Base-by-base conservation (phyloP, 225 moss, liverwort and hornwort species). In the Bryoerythrophyllum caledonicum region DNA sequence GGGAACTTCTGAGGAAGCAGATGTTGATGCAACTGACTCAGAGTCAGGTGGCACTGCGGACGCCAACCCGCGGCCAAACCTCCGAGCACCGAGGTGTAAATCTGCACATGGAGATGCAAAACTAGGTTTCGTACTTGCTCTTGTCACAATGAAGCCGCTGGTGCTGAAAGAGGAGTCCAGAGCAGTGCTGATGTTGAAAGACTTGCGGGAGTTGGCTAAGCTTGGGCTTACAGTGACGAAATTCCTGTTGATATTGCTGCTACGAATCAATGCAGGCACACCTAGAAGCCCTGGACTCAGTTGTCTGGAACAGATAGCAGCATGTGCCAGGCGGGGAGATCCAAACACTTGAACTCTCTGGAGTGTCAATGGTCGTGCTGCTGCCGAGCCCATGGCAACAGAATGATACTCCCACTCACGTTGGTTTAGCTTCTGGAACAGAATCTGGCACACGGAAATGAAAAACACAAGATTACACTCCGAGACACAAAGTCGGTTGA, bases 141-240 rank as follows among this genome's bases (percentile, higher is more conserved):
- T 84, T 8, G 81, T 84, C 32, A 81, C 74, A 61, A 81, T 62
- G 30, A 44, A 48, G 38, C 7, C 53, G 30, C 71, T 71, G 48
- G 77, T 51, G 62, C 53, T 63, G 41, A 67, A 28, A 28, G 78
- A 70, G 60, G 68, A 75, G 10, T 78, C 75, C 67, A 81, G 57
- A 62, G 78, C 71, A 26, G 57, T 78, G 75, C 75, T 67, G 72
- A 78, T 81, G 52, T 81, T 78, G 63, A 72, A 63, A 32, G 81
- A 85, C 55, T 85, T 75, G 71, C 74, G 74, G 20, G 80, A 76
- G 54, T 65, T 64, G 11, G 20, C 65, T 10, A 49, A 75, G 41
- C 72, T 67, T n/a, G 56, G 62, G 55, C 66, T 57, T 53, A 19
- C 67, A 56, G 78, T 48, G 48, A 78, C 63, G 3, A 77, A 66